Conservation (phyloP, 2,329 filamentous ascomycete genomes). For the Alternaria sp. region DNA sequence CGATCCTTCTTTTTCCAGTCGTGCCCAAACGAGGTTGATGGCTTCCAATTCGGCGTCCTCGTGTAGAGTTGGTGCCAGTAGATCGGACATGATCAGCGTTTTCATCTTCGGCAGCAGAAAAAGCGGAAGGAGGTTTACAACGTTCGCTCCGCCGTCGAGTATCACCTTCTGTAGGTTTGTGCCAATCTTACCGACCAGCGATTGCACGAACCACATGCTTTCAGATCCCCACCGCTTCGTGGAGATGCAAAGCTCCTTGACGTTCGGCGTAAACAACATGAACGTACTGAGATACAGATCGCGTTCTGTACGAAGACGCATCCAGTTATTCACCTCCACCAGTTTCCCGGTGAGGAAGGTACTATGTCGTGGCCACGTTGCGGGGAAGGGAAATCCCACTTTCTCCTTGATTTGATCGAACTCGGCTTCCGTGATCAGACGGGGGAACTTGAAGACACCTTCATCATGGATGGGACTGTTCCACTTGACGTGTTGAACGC, state of each 20-base stretch:
- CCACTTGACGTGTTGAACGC: conserved; percentile 3
- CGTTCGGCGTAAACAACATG: not conserved
- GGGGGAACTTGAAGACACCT: conserved; percentile 1
- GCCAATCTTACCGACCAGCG: not conserved
- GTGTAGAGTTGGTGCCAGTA: not conserved
- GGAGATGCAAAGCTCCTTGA: not conserved
- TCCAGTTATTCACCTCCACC: not conserved
- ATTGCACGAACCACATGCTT: conserved; percentile 2
- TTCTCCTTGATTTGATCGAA: not conserved
- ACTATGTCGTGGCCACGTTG: not conserved
- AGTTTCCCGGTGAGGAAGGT: not conserved
- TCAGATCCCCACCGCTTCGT: not conserved
- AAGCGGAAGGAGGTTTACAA: conserved; percentile 3
- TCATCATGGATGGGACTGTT: not conserved
- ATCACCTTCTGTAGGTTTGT: not conserved
- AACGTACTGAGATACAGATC: not conserved
- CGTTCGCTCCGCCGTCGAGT: not conserved
- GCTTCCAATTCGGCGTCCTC: not conserved
- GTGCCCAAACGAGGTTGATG: not conserved
- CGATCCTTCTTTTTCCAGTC: conserved; percentile 4
- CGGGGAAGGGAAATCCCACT: not conserved
- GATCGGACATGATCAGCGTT: not conserved
- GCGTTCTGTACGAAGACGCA: not conserved
- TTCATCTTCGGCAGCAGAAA: conserved; percentile 3
- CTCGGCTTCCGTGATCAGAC: not conserved